phyloP scores from a whole-genome alignment of 257 asterid species.

The Leonotis leonurus region DNA sequence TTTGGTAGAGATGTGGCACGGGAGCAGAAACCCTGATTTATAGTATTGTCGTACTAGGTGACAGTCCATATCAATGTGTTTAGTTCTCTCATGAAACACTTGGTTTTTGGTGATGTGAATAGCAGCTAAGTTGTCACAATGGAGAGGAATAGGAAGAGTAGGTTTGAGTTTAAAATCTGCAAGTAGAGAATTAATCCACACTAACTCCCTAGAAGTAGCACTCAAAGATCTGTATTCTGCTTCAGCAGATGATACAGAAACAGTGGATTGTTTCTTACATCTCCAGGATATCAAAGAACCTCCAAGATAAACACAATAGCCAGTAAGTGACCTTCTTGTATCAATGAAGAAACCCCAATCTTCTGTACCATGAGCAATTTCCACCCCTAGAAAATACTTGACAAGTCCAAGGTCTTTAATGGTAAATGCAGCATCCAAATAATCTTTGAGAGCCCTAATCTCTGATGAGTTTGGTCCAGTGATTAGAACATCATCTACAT shows the following conservation, averaged over 20 bases:
- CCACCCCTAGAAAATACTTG: too few species aligned
- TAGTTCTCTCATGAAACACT: not conserved
- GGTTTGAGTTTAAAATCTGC: not conserved
- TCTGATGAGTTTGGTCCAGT: not conserved
- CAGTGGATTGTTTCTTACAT: not conserved
- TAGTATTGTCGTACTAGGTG: too few species aligned
- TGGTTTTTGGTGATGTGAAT: not conserved
- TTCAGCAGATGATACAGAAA: not conserved
- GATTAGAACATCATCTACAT: not conserved
- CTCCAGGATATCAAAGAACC: not conserved
- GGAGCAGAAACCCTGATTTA: too few species aligned
- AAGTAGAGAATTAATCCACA: too few species aligned
- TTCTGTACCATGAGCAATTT: too few species aligned
- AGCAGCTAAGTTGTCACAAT: not conserved
- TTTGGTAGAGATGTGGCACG: too few species aligned
- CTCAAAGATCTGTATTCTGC: not conserved
- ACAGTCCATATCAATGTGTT: not conserved
- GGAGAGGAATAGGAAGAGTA: not conserved
- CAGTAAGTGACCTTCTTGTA: too few species aligned
- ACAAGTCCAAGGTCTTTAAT: too few species aligned
- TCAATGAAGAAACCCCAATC: too few species aligned
- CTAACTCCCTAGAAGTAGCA: not conserved
- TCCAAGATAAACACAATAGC: too few species aligned
- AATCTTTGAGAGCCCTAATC: not conserved
- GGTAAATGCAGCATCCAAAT: too few species aligned